Conservation (phyloP, 805 yeast genomes). For the Ogataea methanolica region DNA sequence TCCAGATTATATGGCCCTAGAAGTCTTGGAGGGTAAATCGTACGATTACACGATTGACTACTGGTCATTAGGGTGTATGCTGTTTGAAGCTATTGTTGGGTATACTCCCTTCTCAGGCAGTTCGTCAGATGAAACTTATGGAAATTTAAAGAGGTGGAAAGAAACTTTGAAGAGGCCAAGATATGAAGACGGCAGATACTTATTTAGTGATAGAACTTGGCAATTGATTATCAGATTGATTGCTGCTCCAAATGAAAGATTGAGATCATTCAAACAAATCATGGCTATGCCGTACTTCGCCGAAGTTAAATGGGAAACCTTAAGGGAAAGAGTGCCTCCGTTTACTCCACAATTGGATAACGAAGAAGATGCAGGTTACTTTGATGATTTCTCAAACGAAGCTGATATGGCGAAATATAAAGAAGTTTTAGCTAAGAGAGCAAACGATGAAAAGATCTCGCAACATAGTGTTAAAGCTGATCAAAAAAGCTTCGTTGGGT, state of each 20-base stretch:
- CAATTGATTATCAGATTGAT: conserved; percentile 73
- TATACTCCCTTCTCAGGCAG: conserved; percentile 97
- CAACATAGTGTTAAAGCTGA: conserved; percentile 56
- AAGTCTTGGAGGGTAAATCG: conserved; percentile 88
- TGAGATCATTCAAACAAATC: conserved; percentile 77
- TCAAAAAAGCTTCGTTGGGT: conserved; percentile 82
- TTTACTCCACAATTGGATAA: conserved; percentile 95
- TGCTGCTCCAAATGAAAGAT: conserved; percentile 71
- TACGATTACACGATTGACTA: conserved; percentile 97
- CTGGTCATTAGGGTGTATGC: conserved; percentile 98
- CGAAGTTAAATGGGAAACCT: conserved; percentile 72
- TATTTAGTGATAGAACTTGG: conserved; percentile 97
- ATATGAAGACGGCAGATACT: conserved; percentile 85
- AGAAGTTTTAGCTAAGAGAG: conserved; percentile 92
- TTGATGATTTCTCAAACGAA: conserved; percentile 95
- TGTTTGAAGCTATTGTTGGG: conserved; percentile 93
- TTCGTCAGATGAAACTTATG: conserved; percentile 89
- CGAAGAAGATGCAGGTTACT: conserved; percentile 97
- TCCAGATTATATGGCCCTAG: conserved; percentile 98
- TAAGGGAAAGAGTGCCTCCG: conserved; percentile 79
- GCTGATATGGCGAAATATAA: conserved; percentile 97
- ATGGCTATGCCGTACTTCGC: conserved; percentile 74
- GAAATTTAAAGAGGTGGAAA: conserved; percentile 90
- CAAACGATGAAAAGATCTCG: conserved; percentile 74
- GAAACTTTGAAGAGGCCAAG: conserved; percentile 84